phyloP scores from a whole-genome alignment of 148 eudicot genomes.

The Vaccinium myrtillus region DNA sequence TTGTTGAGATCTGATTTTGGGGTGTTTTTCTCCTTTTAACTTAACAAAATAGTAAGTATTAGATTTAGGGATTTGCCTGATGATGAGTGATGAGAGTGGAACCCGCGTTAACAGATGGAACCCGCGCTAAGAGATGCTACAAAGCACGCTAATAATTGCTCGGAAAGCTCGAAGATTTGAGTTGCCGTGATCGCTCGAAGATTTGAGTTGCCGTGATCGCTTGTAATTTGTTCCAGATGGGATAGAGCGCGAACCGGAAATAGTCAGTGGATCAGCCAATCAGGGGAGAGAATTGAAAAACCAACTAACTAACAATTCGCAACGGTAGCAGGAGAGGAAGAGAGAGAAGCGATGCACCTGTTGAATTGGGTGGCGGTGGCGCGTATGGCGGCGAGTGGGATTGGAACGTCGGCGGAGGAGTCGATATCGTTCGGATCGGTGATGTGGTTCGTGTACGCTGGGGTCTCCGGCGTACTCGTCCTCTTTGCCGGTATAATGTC shows the following conservation, averaged over 20 bases:
- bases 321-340: neutral
- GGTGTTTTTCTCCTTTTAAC: too few species aligned
- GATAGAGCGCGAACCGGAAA: neutral
- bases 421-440: conserved; percentile 56
- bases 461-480: conserved; percentile 57
- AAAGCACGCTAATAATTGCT: too few species aligned
- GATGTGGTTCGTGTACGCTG: conserved; percentile 58
- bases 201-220: too few species aligned
- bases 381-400: conserved; percentile 29
- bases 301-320: neutral
- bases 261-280: neutral
- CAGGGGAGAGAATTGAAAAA: neutral
- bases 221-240: too few species aligned
- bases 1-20: too few species aligned
- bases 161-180: too few species aligned
- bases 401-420: conserved; percentile 20
- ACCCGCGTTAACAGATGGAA: too few species aligned
- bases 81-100: too few species aligned
- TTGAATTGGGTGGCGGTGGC: conserved; percentile 40
- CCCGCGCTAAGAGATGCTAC: too few species aligned
- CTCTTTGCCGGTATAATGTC: conserved; percentile 89
- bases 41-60: too few species aligned
- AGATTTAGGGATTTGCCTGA: too few species aligned
- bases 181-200: too few species aligned
- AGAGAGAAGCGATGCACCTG: conserved; percentile 33